phyloP scores from a whole-genome alignment of 179 eudicot genomes.

The Heliamphora pulchella region DNA sequence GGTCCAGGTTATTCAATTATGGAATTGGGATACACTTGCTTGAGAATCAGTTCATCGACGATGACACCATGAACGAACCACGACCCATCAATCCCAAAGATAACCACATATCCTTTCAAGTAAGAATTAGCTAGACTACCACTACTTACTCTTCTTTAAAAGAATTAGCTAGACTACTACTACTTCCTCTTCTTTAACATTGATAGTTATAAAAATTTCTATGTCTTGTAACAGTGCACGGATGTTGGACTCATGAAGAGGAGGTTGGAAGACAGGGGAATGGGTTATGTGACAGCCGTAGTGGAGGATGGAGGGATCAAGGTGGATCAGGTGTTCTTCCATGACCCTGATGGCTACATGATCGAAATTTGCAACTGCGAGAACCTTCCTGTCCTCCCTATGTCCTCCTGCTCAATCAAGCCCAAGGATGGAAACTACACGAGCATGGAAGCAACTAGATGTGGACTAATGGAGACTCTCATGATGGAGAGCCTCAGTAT shows the following conservation, averaged over 20 bases:
- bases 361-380: conserved; percentile 38
- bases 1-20: conserved; percentile 33
- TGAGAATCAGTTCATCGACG: conserved; percentile 24
- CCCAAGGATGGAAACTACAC: conserved; percentile 11
- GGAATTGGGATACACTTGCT: conserved; percentile 45
- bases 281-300: conserved; percentile 16
- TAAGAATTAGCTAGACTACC: not conserved
- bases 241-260: conserved; percentile 23
- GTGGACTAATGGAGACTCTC: conserved; percentile 20
- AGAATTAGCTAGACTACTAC: not conserved
- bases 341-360: conserved; percentile 40
- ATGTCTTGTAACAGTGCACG: conserved; percentile 15
- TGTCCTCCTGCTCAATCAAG: conserved; percentile 19
- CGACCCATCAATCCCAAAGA: conserved; percentile 42
- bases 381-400: conserved; percentile 23
- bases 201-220: not conserved
- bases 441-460: conserved; percentile 10
- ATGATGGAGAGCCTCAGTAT: conserved; percentile 39
- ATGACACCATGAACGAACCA: conserved; percentile 8
- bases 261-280: conserved; percentile 24
- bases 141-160: not conserved
- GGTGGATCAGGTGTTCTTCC: conserved; percentile 41
- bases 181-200: not conserved
- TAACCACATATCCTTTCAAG: conserved; percentile 50
- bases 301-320: conserved; percentile 31